phyloP scores from a whole-genome alignment of 2,329 filamentous ascomycete genomes.

The Colletotrichum higginsianum region DNA sequence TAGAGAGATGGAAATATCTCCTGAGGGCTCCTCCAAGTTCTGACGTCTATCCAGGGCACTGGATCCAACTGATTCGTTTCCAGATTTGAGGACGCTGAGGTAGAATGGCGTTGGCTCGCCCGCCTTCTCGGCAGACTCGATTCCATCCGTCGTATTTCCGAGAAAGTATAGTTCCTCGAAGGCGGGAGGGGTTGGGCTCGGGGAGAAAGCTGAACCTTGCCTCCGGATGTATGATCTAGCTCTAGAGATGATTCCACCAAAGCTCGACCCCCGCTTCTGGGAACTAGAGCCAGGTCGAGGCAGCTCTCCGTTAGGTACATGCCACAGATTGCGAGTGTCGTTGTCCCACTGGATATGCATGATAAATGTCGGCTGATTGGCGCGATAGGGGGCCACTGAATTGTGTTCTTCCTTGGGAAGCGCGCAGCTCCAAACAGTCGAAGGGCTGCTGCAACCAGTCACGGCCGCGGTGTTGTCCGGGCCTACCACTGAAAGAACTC shows the following conservation, averaged over 20 bases:
- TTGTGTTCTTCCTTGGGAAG: conserved; percentile 84
- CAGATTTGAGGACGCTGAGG: conserved; percentile 77
- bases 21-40: conserved; percentile 43
- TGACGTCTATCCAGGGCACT: conserved; percentile 49
- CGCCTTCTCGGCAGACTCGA: conserved; percentile 76
- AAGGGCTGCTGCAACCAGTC: conserved; percentile 78
- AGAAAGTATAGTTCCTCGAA: conserved; percentile 83
- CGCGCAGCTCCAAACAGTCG: conserved; percentile 88
- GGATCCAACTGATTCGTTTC: conserved; percentile 52
- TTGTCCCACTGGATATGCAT: conserved; percentile 84
- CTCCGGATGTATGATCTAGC: conserved; percentile 40
- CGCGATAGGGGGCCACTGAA: conserved; percentile 72
- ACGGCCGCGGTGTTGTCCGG: conserved; percentile 76
- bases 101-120: conserved; percentile 93
- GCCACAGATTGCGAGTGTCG: conserved; percentile 66
- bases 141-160: conserved; percentile 86
- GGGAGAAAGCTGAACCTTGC: conserved; percentile 56
- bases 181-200: conserved; percentile 71
- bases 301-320: conserved; percentile 57
- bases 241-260: conserved; percentile 33
- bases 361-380: conserved; percentile 83
- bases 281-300: conserved; percentile 46
- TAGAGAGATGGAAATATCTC: conserved; percentile 55
- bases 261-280: conserved; percentile 19
- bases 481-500: conserved; percentile 83